Evolutionary conservation across 1,139 yeast species (phyloP).

Genomic region (Meyerozyma guilliermondii): DNA sequence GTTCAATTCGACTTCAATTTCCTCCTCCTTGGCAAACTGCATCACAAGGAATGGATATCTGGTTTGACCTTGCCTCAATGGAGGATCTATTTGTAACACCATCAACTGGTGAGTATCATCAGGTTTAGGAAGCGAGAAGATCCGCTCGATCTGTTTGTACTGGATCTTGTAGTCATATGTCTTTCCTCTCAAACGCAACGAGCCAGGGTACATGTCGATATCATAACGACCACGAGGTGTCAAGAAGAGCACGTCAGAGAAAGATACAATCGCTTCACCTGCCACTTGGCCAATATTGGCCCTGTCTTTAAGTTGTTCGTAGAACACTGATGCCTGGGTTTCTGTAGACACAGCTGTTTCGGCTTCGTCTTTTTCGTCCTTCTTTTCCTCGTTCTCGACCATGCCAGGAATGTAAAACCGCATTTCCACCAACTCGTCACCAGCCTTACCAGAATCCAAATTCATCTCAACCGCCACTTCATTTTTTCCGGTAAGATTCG

Average conservation of each 20-base stretch:
- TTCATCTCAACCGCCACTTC: conserved; percentile 91
- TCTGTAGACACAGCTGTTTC: conserved; percentile 47
- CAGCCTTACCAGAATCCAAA: conserved; percentile 61
- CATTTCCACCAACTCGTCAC: conserved; percentile 94
- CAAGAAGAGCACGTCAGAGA: conserved; percentile 83
- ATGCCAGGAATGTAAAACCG: conserved; percentile 89
- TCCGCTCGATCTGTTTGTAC: conserved; percentile 83
- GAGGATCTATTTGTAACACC: conserved; percentile 91
- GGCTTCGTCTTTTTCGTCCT: conserved; percentile 30
- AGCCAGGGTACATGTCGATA: conserved; percentile 85
- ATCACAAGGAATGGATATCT: conserved; percentile 88
- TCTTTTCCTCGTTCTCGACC: conserved; percentile 39
- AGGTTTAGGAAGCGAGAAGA: conserved; percentile 88
- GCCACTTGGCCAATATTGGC: conserved; percentile 97
- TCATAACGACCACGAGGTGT: conserved; percentile 99
- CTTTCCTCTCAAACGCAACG: conserved; percentile 91
- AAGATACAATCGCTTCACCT: conserved; percentile 95
- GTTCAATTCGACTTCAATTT: conserved; percentile 84
- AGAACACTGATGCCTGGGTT: conserved; percentile 78
- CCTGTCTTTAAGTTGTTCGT: conserved; percentile 85
- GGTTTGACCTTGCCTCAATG: conserved; percentile 87
- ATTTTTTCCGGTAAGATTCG: conserved; percentile 88
- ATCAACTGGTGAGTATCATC: conserved; percentile 89
- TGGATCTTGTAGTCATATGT: conserved; percentile 96
- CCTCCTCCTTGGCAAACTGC: conserved; percentile 88